Conservation (phyloP, 495 filamentous ascomycete genomes). For the Amorphotheca resinae region DNA sequence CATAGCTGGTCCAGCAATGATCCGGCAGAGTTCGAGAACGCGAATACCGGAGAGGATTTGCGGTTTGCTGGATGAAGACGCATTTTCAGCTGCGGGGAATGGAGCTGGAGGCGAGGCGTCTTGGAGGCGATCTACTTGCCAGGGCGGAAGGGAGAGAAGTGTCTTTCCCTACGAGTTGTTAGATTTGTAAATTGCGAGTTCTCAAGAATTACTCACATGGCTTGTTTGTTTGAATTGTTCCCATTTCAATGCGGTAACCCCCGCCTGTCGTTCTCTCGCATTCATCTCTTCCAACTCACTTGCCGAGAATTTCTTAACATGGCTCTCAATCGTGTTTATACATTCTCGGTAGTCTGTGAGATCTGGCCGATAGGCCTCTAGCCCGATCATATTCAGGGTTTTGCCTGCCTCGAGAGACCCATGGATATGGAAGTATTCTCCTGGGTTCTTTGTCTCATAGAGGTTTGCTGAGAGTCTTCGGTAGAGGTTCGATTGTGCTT, state of each 20-base stretch:
- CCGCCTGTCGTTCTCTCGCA: constrained; percentile 47
- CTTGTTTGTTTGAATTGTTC: constrained; percentile 51
- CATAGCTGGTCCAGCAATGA: constrained; percentile 50
- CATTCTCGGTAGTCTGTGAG: constrained; percentile 56
- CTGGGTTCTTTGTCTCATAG: constrained; percentile 52
- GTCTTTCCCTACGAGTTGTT: constrained; percentile 27
- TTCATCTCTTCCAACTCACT: constrained; percentile 56
- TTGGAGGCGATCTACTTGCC: constrained; percentile 37
- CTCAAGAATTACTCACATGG: constrained; percentile 32
- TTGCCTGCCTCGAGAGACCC: constrained; percentile 60
- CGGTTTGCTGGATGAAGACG: constrained; percentile 20
- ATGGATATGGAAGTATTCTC: constrained; percentile 66
- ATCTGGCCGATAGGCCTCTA: constrained; percentile 48
- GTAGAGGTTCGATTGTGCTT: constrained; percentile 63
- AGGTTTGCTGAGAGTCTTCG: constrained; percentile 63
- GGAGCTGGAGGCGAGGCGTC: constrained; percentile 37
- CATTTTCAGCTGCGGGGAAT: constrained; percentile 1
- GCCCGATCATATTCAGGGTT: constrained; percentile 59
- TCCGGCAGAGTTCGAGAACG: constrained; percentile 56
- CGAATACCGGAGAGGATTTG: constrained; percentile 27
- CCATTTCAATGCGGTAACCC: constrained; percentile 53
- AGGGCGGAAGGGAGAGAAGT: constrained; percentile 31
- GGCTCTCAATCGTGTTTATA: constrained; percentile 53
- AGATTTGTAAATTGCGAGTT: not conserved
- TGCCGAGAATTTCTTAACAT: constrained; percentile 49